Evolutionary conservation across 768 basidiomycete genomes (phyloP).

Genomic region (Mycena sanguinolenta): DNA sequence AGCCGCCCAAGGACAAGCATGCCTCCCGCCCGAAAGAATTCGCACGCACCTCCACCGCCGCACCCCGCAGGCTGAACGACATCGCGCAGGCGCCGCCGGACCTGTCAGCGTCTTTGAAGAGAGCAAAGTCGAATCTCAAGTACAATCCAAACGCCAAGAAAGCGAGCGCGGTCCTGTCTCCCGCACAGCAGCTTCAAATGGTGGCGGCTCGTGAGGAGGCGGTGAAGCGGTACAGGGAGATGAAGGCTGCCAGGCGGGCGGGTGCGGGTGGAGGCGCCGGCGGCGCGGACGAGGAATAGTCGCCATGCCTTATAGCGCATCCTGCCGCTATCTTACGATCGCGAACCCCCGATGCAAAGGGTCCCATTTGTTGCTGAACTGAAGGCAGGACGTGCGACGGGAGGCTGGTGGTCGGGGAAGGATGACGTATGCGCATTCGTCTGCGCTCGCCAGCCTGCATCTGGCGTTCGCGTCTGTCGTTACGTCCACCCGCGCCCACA

Average conservation of each 20-base stretch:
- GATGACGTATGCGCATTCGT: no score
- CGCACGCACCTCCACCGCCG: slow-evolving; percentile 43
- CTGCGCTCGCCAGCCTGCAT: no score
- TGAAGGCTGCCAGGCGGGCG: slow-evolving; percentile 65
- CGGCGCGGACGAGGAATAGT: slow-evolving; percentile 17
- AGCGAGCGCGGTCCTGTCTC: slow-evolving; percentile 61
- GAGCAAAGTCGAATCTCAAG: slow-evolving; percentile 60
- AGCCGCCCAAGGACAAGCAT: slow-evolving; percentile 16
- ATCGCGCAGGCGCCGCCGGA: slow-evolving; percentile 78
- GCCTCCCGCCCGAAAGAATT: slow-evolving; percentile 41
- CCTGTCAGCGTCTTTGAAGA: slow-evolving; percentile 53
- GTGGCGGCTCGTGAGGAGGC: slow-evolving; percentile 80
- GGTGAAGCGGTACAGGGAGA: slow-evolving; percentile 66
- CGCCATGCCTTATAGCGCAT: no score
- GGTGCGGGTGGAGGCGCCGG: slow-evolving; percentile 18
- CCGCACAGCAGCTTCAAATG: slow-evolving; percentile 85
- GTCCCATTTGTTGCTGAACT: no score
- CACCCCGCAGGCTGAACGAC: slow-evolving; percentile 78
- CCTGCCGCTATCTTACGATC: no score
- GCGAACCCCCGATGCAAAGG: no score
- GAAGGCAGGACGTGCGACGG: no score
- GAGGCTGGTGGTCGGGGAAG: no score
- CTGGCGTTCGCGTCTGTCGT: no score
- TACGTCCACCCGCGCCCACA: no score
- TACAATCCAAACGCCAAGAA: slow-evolving; percentile 35